Evolutionary conservation across 164 flowering plant genomes (phyloP), one percentile per base, ranked within the genome.

Genomic region (Houttuynia cordata): DNA sequence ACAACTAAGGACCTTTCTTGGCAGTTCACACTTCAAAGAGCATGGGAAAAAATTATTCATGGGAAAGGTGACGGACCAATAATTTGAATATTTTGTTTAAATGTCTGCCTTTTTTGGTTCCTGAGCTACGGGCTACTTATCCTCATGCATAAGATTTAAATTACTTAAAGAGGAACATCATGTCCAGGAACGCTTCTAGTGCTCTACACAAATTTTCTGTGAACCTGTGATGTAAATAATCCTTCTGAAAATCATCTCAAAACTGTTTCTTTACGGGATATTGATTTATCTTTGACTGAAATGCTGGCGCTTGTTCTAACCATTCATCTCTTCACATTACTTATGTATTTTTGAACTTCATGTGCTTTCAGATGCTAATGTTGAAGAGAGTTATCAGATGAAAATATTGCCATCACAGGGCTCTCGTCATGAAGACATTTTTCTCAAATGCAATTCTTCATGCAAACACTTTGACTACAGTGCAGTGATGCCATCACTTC

Each of bases 31-130:
- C 81, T 91, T 58, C 97, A 87, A 66, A 79, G 79, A 63, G 73
- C 80, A 45, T 91, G 97, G 97, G 91, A 87, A 76, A 83, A 78
- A 75, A 68, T 82, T 20, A 67, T 74, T 45, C 82, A 76, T 64
- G 83, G 87, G 30, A 80, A 73, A 72, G 95, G 91, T 85, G 37
- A 30, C n/a, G n/a, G n/a, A n/a, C n/a, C n/a, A n/a, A n/a, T 30
- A 30, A 30, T 30, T 30, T 30, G 37, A 30, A 30, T 2, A 2
- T 30, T 30, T 30, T 30, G 37, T 6, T 30, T 30, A 30, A 30
- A 30, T 2, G 6, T 30, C 4, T 30, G 37, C 6, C 37, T 30
- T 30, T 30, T 30, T 30, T 30, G 2, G 37, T 30, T 30, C 37
- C 37, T 30, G 37, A 30, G 37, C 37, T 30, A 30, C 37, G 2